Conservation (phyloP, 2,329 filamentous ascomycete species). For the Madurella fahalii region DNA sequence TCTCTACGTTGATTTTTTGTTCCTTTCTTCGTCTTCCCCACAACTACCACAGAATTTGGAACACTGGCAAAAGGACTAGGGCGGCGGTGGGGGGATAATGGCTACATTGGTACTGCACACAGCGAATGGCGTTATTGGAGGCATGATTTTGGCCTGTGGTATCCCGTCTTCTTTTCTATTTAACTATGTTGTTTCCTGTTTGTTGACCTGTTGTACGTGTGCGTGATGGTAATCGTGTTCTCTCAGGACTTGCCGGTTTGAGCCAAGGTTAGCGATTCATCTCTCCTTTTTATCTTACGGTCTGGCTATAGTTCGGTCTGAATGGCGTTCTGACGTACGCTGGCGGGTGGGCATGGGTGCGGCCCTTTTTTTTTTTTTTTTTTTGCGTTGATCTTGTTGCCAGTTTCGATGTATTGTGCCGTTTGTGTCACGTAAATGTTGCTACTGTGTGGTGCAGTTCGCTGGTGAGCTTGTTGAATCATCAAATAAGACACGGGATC, state of each 20-base stretch:
- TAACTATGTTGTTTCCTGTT: neutral
- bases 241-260: neutral
- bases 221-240: neutral
- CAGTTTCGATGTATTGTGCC: no score
- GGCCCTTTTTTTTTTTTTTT: no score
- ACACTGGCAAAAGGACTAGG: neutral
- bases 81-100: neutral
- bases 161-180: neutral
- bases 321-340: no score
- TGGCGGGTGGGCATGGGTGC: no score
- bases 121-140: slow-evolving; percentile 20
- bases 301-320: no score
- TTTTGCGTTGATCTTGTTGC: no score
- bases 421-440: no score
- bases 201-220: neutral
- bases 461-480: no score
- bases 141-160: neutral
- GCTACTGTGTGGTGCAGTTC: no score
- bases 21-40: slow-evolving; percentile 1
- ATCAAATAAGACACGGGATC: no score
- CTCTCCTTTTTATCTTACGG: no score
- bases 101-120: slow-evolving; percentile 7
- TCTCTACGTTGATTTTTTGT: neutral
- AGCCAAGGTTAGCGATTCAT: neutral
- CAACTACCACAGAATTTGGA: neutral